Evolutionary conservation across 345 rosid species (phyloP), one percentile per base, ranked within the genome.

Genomic region (Sisymbrium irio): DNA sequence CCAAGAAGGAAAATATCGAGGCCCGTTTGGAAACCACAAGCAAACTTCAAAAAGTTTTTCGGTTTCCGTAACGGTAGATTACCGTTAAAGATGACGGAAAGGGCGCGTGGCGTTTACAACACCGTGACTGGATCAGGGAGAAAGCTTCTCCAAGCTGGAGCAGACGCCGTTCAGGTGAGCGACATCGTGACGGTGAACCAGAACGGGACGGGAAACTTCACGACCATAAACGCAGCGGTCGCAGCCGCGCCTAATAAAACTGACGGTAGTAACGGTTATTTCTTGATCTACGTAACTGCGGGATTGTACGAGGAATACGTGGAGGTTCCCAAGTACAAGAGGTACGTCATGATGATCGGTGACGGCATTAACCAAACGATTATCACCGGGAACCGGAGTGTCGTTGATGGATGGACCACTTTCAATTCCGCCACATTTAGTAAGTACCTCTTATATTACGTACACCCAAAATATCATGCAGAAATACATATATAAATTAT

Each of bases 391-490:
- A 92, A 89, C 67, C 85, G 87, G 2, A 94, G 92, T 74, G 89
- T 86, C 8, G 96, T 51, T 65, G 99, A 90, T 33, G 91, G 91
- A 5, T 92, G 96, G 99, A 92, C 96, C 25, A 95, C 97, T 27
- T 92, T 92, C 82, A 85, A 88, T 41, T 95, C 99, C 22, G 97
- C 97, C 4, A 92, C 99, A 51, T 92, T 89, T 62, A 79, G 71
- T 76, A 80, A 64, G 79, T 73, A 37, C 65, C 11, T 33, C 40
- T n/a, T 32, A 7, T 27, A 41, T 62, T 12, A 20, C 4, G 7
- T 71, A 42, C 40, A n/a, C 62, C 32, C 70, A 28, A 37, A 37
- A 32, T 19, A 60, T 39, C 20, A 13, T 12, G 5, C 32, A 42
- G 20, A 14, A 27, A 27, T 12, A 9, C 33, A 54, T 3, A 9